Percentiles rank a stretch among this genome's conserved stretches.
Evolutionary conservation across 768 basidiomycete species (phyloP).

Genomic region (Pseudohyphozyma bogoriensis): DNA sequence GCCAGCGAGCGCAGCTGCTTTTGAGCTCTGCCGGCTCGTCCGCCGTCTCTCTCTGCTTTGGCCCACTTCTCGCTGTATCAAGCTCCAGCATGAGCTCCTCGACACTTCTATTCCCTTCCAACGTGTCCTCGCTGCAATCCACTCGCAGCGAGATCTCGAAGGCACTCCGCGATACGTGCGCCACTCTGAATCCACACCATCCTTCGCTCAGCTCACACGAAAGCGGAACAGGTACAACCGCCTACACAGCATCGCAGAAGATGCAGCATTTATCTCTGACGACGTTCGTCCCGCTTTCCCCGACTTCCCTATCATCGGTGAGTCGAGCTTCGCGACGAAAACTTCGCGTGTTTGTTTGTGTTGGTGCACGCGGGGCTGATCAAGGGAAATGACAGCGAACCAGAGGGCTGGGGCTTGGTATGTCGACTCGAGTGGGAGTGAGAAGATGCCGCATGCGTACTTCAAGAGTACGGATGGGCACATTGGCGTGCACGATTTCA

Average conservation of each 20-base stretch:
- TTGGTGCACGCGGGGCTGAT: background rate
- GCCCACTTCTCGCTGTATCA: background rate
- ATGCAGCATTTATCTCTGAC: conserved; percentile 56
- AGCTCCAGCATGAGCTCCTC: background rate
- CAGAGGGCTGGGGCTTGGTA: conserved; percentile 94
- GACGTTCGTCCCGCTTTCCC: conserved; percentile 46
- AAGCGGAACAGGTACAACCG: conserved; percentile 57
- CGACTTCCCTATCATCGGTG: conserved; percentile 50
- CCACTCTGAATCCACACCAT: rapidly evolving
- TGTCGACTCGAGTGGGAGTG: conserved; percentile 49
- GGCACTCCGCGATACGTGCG: conserved; percentile 15
- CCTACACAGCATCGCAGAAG: conserved; percentile 71
- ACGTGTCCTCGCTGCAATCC: conserved; percentile 7
- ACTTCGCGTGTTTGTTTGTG: background rate
- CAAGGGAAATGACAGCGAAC: conserved; percentile 51
- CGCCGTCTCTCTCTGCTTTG: too few relatives aligned
- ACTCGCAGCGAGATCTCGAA: conserved; percentile 1
- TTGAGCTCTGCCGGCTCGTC: too few relatives aligned
- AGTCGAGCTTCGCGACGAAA: too few relatives aligned
- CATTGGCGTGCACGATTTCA: conserved; percentile 27
- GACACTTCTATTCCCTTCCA: conserved; percentile 7
- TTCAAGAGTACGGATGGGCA: conserved; percentile 30
- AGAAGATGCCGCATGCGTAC: conserved; percentile 42
- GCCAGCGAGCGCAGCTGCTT: too few relatives aligned
- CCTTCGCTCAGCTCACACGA: background rate